These are phyloP conservation scores for Aspergillus udagawae DNA, from an alignment of 2,329 filamentous ascomycete genomes.

Conservation along the genomic window DNA sequence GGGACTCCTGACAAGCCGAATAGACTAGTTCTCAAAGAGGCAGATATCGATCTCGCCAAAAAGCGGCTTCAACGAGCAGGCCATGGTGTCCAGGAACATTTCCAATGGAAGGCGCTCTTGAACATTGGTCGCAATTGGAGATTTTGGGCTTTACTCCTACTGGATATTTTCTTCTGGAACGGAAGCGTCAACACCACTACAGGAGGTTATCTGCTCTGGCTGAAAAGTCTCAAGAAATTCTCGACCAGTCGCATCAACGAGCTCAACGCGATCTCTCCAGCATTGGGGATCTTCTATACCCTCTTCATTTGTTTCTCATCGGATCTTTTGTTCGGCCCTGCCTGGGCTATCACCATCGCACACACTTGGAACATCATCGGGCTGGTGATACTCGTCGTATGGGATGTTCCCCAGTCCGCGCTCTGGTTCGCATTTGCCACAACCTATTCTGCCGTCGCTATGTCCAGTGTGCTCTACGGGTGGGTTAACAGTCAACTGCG, in stretches of 20 bases:
- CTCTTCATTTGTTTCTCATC: slow-evolving; percentile 53
- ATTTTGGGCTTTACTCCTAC: slow-evolving; percentile 49
- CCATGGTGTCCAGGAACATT: slow-evolving; percentile 31
- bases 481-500: slow-evolving; percentile 53
- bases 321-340: slow-evolving; percentile 50
- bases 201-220: slow-evolving; percentile 55
- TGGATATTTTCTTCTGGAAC: slow-evolving; percentile 58
- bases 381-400: slow-evolving; percentile 51
- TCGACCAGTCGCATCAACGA: slow-evolving; percentile 48
- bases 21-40: slow-evolving; percentile 42
- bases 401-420: slow-evolving; percentile 53
- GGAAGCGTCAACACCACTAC: slow-evolving; percentile 44
- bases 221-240: slow-evolving; percentile 53
- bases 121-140: slow-evolving; percentile 41
- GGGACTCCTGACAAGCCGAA: slow-evolving; percentile 52
- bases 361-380: slow-evolving; percentile 51
- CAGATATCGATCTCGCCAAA: slow-evolving; percentile 47
- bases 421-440: slow-evolving; percentile 54
- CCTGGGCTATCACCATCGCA: slow-evolving; percentile 53
- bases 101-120: slow-evolving; percentile 26
- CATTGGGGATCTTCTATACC: slow-evolving; percentile 54
- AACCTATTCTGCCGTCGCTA: slow-evolving; percentile 47
- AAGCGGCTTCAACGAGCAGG: slow-evolving; percentile 45
- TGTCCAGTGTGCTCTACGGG: slow-evolving; percentile 54
- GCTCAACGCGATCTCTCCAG: slow-evolving; percentile 51